Evolutionary conservation across 169 alveolate species (phyloP).

Genomic region (Plasmodium ovale): DNA sequence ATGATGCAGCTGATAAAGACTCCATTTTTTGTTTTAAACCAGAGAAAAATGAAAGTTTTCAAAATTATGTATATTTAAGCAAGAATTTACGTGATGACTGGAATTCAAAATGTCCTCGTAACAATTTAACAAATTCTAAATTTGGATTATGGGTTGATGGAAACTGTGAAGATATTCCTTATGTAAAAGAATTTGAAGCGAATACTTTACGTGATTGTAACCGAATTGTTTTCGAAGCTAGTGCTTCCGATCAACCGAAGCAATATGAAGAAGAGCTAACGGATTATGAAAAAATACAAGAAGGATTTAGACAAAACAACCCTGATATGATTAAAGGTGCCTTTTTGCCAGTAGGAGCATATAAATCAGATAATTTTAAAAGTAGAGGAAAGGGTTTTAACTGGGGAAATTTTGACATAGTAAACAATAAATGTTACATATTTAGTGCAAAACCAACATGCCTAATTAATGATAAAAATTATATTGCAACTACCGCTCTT

Average conservation of each 20-base stretch:
- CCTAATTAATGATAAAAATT: constrained; percentile 78
- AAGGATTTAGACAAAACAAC: constrained; percentile 8
- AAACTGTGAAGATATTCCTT: constrained; percentile 40
- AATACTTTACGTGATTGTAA: constrained; percentile 74
- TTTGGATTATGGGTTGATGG: constrained; percentile 85
- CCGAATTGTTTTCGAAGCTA: constrained; percentile 77
- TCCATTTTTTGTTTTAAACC: constrained; percentile 84
- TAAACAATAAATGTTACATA: constrained; percentile 72
- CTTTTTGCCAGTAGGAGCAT: constrained; percentile 75
- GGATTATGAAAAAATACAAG: constrained; percentile 47
- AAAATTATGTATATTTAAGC: constrained; percentile 79
- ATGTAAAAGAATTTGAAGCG: neutral
- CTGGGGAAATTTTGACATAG: constrained; percentile 82
- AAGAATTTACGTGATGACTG: constrained; percentile 78
- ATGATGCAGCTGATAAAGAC: constrained; percentile 75
- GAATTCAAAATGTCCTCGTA: constrained; percentile 81
- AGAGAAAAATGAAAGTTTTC: constrained; percentile 68
- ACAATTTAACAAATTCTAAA: constrained; percentile 80
- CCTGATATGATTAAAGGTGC: constrained; percentile 42
- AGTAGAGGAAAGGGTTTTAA: constrained; percentile 83
- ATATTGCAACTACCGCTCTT: constrained; percentile 82
- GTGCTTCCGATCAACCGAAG: constrained; percentile 82
- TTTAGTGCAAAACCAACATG: constrained; percentile 81
- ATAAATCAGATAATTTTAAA: constrained; percentile 27
- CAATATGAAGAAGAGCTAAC: constrained; percentile 56